A percentile compares a stretch with the other conserved stretches of the same genome.
These are phyloP conservation scores for Conticribra guillardii DNA, from an alignment of 108 stramenopile species.

Conservation along the genomic window DNA sequence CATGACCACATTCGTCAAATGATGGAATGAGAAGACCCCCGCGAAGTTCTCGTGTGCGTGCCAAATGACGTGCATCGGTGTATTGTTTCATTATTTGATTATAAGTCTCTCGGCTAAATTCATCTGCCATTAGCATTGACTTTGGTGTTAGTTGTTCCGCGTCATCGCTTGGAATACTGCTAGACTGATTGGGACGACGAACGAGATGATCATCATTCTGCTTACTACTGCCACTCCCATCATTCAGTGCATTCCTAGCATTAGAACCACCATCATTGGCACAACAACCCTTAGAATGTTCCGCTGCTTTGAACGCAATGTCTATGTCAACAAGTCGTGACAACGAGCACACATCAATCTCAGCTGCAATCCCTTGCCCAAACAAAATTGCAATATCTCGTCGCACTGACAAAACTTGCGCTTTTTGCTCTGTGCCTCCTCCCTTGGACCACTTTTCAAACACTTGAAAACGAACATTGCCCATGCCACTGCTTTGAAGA, in stretches of 20 bases:
- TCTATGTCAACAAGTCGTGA: too few species aligned
- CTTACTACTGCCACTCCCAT: too few species aligned
- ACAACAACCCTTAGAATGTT: too few species aligned
- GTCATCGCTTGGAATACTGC: not conserved
- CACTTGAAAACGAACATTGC: slow-evolving; percentile 9
- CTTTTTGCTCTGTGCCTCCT: not conserved
- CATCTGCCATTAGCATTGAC: slow-evolving; percentile 33
- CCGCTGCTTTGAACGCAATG: too few species aligned
- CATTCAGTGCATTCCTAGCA: too few species aligned
- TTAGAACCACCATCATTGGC: too few species aligned
- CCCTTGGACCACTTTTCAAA: slow-evolving; percentile 26
- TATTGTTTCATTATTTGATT: slow-evolving; percentile 80
- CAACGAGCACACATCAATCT: too few species aligned
- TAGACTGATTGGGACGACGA: too few species aligned
- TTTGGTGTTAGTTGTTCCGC: not conserved
- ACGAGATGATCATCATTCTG: too few species aligned
- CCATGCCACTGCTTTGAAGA: slow-evolving; percentile 12
- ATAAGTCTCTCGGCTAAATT: slow-evolving; percentile 60
- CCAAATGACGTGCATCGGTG: slow-evolving; percentile 67
- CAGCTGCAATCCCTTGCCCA: too few species aligned
- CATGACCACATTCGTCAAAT: slow-evolving; percentile 55
- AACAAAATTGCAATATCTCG: not conserved
- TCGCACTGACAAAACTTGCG: slow-evolving; percentile 3
- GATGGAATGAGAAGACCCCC: slow-evolving; percentile 76
- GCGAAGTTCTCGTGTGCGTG: slow-evolving; percentile 63